phyloP scores from a whole-genome alignment of 768 basidiomycete species.

The Clitopilus hobsonii region DNA sequence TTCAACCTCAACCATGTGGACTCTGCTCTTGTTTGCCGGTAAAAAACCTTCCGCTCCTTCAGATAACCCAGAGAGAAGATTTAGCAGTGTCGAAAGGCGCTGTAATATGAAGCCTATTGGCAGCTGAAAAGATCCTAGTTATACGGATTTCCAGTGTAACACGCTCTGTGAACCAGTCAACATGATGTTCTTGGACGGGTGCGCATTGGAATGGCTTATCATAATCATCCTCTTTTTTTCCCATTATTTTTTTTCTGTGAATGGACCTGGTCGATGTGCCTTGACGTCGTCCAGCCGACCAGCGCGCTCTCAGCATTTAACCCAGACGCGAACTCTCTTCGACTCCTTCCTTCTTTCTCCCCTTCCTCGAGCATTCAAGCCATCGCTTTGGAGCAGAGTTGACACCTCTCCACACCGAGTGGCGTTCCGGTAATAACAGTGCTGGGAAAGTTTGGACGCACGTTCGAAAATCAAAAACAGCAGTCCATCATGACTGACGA shows the following conservation, averaged over 20 bases:
- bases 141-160: too few relatives aligned
- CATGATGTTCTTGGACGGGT: too few relatives aligned
- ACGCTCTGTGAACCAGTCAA: too few relatives aligned
- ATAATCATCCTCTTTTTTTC: not conserved
- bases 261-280: not conserved
- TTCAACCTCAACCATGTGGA: not conserved
- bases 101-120: too few relatives aligned
- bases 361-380: too few relatives aligned
- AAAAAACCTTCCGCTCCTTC: not conserved
- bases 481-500: conserved; percentile 2
- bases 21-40: too few relatives aligned
- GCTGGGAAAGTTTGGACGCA: not conserved
- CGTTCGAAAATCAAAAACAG: conserved; percentile 1
- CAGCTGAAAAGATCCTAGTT: not conserved
- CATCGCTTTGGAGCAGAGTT: not conserved
- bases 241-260: not conserved
- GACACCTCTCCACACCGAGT: conserved; percentile 1
- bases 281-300: not conserved
- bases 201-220: too few relatives aligned
- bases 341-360: too few relatives aligned
- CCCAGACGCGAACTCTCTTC: not conserved
- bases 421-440: not conserved
- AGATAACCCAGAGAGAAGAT: not conserved
- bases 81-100: not conserved
- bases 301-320: not conserved